These are phyloP conservation scores for Smallanthus sonchifolius DNA, from an alignment of 129 eudicot species.

Conservation along the genomic window DNA sequence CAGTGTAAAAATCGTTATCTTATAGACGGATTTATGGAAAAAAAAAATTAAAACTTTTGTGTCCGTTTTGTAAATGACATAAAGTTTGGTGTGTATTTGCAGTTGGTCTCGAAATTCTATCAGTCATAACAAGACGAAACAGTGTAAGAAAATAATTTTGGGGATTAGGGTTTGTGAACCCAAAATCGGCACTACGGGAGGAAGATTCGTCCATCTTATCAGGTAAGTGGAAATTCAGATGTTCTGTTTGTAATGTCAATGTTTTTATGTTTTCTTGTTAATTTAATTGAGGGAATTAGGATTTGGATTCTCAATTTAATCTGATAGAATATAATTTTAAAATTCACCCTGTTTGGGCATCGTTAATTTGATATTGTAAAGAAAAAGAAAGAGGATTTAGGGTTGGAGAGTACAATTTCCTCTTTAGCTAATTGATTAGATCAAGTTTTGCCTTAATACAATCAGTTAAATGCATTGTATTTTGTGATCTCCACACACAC, in stretches of 20 bases:
- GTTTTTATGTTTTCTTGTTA: neutral
- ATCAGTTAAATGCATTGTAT: neutral
- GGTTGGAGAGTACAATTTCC: neutral
- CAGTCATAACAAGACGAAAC: neutral
- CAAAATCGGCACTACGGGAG: neutral
- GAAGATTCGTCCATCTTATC: neutral
- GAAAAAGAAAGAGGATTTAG: neutral
- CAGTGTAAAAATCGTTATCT: no score
- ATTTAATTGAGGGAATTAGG: neutral
- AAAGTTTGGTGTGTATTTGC: neutral
- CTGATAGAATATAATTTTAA: neutral
- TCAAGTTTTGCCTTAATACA: neutral
- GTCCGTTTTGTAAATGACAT: neutral
- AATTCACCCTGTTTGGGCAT: neutral
- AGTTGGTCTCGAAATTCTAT: neutral
- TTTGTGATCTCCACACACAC: neutral
- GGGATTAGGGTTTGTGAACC: constrained; percentile 6
- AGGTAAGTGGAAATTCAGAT: neutral
- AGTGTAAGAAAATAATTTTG: neutral
- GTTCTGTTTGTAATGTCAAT: neutral
- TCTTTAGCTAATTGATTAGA: neutral
- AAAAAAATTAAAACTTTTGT: neutral
- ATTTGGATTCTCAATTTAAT: neutral
- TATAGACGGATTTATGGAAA: no score
- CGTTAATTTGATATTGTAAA: neutral